A percentile compares a stretch with the other conserved stretches of the same genome.
Evolutionary conservation across 768 basidiomycete genomes (phyloP).

Genomic region (Boletellus ananiceps): DNA sequence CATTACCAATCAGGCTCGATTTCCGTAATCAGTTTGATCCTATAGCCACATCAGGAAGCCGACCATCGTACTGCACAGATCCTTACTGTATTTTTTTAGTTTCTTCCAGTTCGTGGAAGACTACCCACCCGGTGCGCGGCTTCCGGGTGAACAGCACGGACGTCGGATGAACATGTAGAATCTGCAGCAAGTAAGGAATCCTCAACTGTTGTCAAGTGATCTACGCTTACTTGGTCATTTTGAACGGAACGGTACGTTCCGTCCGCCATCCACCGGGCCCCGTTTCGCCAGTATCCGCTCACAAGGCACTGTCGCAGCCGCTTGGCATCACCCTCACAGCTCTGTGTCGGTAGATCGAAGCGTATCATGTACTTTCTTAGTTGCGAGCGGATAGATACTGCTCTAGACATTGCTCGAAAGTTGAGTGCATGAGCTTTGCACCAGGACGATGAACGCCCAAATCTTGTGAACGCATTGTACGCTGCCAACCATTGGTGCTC

Average conservation of each 20-base stretch:
- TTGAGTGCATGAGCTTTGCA: slow-evolving; percentile 91
- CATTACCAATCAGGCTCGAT: slow-evolving; percentile 90
- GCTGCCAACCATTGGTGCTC: slow-evolving; percentile 43
- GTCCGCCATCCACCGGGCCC: slow-evolving; percentile 85
- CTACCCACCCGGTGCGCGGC: slow-evolving; percentile 86
- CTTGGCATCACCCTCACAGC: slow-evolving; percentile 86
- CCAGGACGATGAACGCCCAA: slow-evolving; percentile 85
- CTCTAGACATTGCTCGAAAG: slow-evolving; percentile 90
- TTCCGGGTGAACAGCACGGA: slow-evolving; percentile 93
- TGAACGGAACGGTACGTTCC: slow-evolving; percentile 89
- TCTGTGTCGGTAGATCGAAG: slow-evolving; percentile 75
- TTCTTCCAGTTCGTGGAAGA: slow-evolving; percentile 95
- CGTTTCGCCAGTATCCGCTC: slow-evolving; percentile 91
- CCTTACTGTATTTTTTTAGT: slow-evolving; percentile 89
- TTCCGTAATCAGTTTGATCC: slow-evolving; percentile 90
- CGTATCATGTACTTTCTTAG: slow-evolving; percentile 92
- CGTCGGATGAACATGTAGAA: slow-evolving; percentile 86
- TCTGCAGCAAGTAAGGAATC: slow-evolving; percentile 38
- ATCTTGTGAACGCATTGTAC: slow-evolving; percentile 88
- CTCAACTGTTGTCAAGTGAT: not conserved
- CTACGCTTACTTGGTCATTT: slow-evolving; percentile 66
- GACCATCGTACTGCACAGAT: not conserved
- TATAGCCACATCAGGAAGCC: slow-evolving; percentile 28
- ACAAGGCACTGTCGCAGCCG: slow-evolving; percentile 85
- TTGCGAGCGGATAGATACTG: slow-evolving; percentile 91